Evolutionary conservation across 352 stramenopile species (phyloP).

Genomic region (Pythium oligandrum): DNA sequence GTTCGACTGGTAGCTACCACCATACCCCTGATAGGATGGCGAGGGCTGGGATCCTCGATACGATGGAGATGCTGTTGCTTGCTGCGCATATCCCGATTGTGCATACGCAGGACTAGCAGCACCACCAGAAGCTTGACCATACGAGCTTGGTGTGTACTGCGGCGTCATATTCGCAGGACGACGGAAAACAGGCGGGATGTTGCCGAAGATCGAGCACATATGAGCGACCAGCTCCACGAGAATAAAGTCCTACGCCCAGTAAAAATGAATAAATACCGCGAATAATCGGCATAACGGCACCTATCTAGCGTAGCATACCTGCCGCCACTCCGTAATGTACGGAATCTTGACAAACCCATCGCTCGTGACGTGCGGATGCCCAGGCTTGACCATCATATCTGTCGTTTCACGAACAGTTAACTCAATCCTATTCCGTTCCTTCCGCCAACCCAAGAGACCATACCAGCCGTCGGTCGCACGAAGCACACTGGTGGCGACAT

Average conservation of each 20-base stretch:
- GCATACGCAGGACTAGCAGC: constrained; percentile 14
- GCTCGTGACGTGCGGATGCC: constrained; percentile 82
- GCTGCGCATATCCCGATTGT: constrained; percentile 22
- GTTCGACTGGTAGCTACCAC: constrained; percentile 40
- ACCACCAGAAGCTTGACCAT: background rate
- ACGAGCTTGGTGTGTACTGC: constrained; percentile 7
- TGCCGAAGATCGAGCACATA: constrained; percentile 89
- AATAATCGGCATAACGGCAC: constrained; percentile 1
- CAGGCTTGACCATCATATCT: constrained; percentile 86
- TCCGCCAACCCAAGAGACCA: constrained; percentile 3
- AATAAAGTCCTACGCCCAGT: constrained; percentile 54
- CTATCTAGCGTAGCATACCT: constrained; percentile 19
- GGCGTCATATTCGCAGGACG: constrained; percentile 42
- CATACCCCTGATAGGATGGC: constrained; percentile 18
- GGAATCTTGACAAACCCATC: constrained; percentile 84
- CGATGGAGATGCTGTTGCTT: constrained; percentile 15
- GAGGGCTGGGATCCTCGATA: constrained; percentile 16
- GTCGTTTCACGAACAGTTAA: background rate
- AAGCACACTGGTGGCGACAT: constrained; percentile 80
- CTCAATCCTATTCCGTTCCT: background rate
- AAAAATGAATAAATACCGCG: constrained; percentile 1
- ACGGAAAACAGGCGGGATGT: constrained; percentile 80
- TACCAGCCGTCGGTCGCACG: constrained; percentile 74
- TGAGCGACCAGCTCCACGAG: constrained; percentile 81
- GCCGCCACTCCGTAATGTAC: constrained; percentile 79